Conservation (phyloP, 2,329 filamentous ascomycete genomes). For the Aspergillus arachidicola region DNA sequence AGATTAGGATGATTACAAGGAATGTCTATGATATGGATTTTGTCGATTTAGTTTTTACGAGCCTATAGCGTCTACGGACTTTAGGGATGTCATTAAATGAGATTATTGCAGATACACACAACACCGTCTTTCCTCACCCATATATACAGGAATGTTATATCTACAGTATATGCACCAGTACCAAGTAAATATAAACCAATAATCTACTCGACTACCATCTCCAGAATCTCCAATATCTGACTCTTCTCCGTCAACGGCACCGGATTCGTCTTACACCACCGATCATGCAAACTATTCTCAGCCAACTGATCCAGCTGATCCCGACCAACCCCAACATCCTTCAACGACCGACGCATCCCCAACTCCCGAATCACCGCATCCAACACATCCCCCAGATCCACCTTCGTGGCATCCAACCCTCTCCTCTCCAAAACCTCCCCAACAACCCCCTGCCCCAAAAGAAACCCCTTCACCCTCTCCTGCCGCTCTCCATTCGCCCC, state of each 20-base stretch:
- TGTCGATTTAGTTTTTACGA: conserved; percentile 5
- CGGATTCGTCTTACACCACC: conserved; percentile 55
- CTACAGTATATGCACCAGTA: background rate
- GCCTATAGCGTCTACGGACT: conserved; percentile 10
- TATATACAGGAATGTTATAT: background rate
- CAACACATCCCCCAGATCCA: conserved; percentile 56
- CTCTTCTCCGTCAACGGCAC: conserved; percentile 50
- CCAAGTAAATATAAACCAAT: background rate
- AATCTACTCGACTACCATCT: conserved; percentile 35
- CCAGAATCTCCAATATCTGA: conserved; percentile 57
- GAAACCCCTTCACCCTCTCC: conserved; percentile 40
- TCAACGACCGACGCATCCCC: conserved; percentile 57
- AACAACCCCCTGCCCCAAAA: conserved; percentile 44
- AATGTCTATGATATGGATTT: conserved; percentile 15
- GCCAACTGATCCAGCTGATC: conserved; percentile 55
- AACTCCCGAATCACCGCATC: conserved; percentile 55
- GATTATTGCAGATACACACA: background rate
- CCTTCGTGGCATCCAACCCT: conserved; percentile 25
- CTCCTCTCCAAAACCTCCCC: conserved; percentile 37
- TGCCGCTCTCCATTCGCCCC: conserved; percentile 50
- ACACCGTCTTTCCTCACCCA: background rate
- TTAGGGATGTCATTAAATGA: conserved; percentile 6
- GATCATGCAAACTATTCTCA: conserved; percentile 53
- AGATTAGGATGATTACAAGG: background rate
- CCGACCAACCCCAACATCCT: conserved; percentile 53